Evolutionary conservation across 2,329 filamentous ascomycete genomes (phyloP).

Genomic region (Cercospora canescens): DNA sequence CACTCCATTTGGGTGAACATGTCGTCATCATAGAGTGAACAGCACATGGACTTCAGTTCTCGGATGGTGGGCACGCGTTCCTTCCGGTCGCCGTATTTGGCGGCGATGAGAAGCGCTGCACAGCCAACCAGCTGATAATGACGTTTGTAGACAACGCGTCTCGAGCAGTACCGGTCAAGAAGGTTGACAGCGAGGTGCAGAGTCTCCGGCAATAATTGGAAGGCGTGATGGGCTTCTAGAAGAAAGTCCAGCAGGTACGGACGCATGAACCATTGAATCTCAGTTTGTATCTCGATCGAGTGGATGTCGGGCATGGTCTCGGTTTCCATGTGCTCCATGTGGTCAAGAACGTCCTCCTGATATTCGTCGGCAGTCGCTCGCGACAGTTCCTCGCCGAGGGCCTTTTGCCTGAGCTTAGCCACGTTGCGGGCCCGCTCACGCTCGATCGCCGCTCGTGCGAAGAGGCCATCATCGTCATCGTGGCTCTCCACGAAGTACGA

Average conservation of each 20-base stretch:
- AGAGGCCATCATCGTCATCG: constrained; percentile 55
- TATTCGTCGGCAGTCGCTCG: constrained; percentile 85
- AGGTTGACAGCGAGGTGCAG: constrained; percentile 96
- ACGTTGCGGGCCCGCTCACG: constrained; percentile 77
- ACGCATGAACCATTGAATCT: constrained; percentile 99
- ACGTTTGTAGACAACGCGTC: constrained; percentile 96
- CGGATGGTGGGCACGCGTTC: constrained; percentile 96
- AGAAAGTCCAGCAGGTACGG: constrained; percentile 98
- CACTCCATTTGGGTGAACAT: constrained; percentile 99
- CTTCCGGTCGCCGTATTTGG: constrained; percentile 99
- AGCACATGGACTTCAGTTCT: constrained; percentile 99
- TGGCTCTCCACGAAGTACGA: constrained; percentile 67
- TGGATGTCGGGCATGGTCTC: constrained; percentile 94
- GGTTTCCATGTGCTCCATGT: constrained; percentile 95
- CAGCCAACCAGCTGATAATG: constrained; percentile 98
- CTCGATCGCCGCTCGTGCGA: constrained; percentile 61
- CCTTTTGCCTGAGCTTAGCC: constrained; percentile 80
- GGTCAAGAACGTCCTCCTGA: constrained; percentile 87
- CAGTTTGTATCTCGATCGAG: constrained; percentile 97
- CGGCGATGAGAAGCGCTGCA: constrained; percentile 90
- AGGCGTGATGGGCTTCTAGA: constrained; percentile 93
- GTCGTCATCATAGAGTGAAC: constrained; percentile 94
- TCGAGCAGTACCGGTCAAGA: constrained; percentile 95
- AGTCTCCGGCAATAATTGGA: constrained; percentile 89
- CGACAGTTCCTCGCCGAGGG: constrained; percentile 86